phyloP scores from a whole-genome alignment of 306 rosid species.

The Datisca glomerata region DNA sequence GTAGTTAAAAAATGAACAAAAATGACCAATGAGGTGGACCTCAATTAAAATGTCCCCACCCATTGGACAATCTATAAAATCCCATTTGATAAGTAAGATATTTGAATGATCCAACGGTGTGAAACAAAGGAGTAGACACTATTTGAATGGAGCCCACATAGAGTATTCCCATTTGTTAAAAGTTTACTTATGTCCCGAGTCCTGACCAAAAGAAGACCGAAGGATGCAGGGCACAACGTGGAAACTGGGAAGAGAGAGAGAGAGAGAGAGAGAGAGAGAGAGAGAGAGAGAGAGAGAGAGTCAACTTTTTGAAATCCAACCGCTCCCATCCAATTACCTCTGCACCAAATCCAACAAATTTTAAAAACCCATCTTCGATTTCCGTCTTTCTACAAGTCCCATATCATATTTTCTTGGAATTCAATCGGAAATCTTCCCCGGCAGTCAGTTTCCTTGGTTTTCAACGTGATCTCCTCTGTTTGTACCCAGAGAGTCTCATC shows the following conservation, averaged over 20 bases:
- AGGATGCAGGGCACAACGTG: background rate
- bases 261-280: too few relatives aligned
- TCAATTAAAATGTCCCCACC: slow-evolving; percentile 4
- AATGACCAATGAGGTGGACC: slow-evolving; percentile 13
- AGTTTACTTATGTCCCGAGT: slow-evolving; percentile 8
- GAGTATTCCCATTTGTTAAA: background rate
- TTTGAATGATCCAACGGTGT: slow-evolving; percentile 2
- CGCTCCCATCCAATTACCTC: slow-evolving; percentile 38
- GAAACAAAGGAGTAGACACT: background rate
- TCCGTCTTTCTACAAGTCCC: slow-evolving; percentile 20
- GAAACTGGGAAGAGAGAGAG: slow-evolving; percentile 8
- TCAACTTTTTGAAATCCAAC: slow-evolving; percentile 32
- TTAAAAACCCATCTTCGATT: slow-evolving; percentile 19
- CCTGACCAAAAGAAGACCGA: slow-evolving; percentile 1
- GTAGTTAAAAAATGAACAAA: slow-evolving; percentile 14
- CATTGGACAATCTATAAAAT: background rate
- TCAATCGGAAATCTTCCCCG: slow-evolving; percentile 3
- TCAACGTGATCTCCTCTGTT: slow-evolving; percentile 13
- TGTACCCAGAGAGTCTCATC: background rate
- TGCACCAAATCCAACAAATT: slow-evolving; percentile 44
- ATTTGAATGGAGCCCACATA: slow-evolving; percentile 12
- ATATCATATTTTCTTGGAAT: slow-evolving; percentile 27
- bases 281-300: slow-evolving; percentile 7
- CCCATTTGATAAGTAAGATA: background rate
- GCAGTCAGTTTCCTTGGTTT: slow-evolving; percentile 1